Base-by-base conservation (phyloP, 2,329 filamentous ascomycete species). In the Sclerotinia sclerotiorum region DNA sequence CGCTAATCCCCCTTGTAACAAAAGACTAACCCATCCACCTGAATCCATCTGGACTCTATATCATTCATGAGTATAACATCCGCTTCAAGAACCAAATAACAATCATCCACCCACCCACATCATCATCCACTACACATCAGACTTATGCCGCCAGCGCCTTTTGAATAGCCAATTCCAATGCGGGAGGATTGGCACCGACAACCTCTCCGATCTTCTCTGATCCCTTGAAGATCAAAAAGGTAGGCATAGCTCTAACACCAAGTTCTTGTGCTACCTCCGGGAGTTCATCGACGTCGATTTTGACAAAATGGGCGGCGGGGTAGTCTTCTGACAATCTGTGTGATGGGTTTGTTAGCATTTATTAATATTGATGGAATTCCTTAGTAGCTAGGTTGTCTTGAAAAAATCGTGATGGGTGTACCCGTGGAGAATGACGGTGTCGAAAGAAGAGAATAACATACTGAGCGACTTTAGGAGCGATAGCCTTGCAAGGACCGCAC, bases 401-500 rank as follows among this genome's bases (percentile, higher is more conserved):
- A n/a, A n/a, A n/a, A n/a, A n/a, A n/a, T 66, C 62, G 21, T 2
- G 19, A 48, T 44, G 29, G 51, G 8, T 19, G 7, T 2, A 29
- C 39, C 39, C n/a, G 11, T 6, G 39, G 13, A 48, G 1, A 73
- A 70, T 69, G 57, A 61, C 39, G 17, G 49, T 19, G 32, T 49
- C 68, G 19, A 65, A 46, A 54, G 56, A 49, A 39, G 65, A 42
- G 32, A 21, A 11, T 54, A 60, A 79, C 87, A 78, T 81, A 90
- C 85, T 89, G 84, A 74, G 84, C 85, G 69, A 97, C 83, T 71
- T 88, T 80, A 69, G 94, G 94, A 24, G 93, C 87, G 76, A 97
- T 95, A 76, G 89, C 85, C 84, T 94, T 97, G 90, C 94, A 98
- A 70, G 94, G 94, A 70, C 93, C 93, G 84, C 94, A 98, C 94